phyloP scores from a whole-genome alignment of 2,329 filamentous ascomycete genomes.

The Aspergillus bombycis region DNA sequence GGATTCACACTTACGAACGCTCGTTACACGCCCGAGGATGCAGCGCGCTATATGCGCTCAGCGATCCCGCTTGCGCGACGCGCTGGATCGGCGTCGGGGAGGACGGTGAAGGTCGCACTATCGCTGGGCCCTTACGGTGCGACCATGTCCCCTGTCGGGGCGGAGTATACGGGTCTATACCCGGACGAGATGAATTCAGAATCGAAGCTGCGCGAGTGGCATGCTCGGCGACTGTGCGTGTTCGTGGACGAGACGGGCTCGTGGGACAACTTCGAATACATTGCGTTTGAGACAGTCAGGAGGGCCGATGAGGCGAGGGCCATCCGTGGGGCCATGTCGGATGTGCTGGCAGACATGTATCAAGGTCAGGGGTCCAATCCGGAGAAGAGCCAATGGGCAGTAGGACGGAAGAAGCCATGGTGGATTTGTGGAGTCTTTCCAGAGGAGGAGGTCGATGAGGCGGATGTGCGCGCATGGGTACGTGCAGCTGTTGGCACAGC shows the following conservation, averaged over 20 bases:
- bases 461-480: slow-evolving; percentile 49
- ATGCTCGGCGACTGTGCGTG: slow-evolving; percentile 56
- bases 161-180: slow-evolving; percentile 68
- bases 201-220: slow-evolving; percentile 58
- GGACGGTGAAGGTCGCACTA: slow-evolving; percentile 48
- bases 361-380: not conserved
- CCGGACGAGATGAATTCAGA: slow-evolving; percentile 52
- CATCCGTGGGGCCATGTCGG: slow-evolving; percentile 52
- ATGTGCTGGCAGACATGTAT: slow-evolving; percentile 11
- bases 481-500: slow-evolving; percentile 36
- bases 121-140: slow-evolving; percentile 70
- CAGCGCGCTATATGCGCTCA: slow-evolving; percentile 45
- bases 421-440: slow-evolving; percentile 70
- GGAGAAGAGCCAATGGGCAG: slow-evolving; percentile 32
- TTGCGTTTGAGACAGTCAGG: slow-evolving; percentile 70
- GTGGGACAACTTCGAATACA: slow-evolving; percentile 48
- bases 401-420: slow-evolving; percentile 43
- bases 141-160: slow-evolving; percentile 62
- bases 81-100: slow-evolving; percentile 27
- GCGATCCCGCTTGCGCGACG: slow-evolving; percentile 42
- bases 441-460: slow-evolving; percentile 52
- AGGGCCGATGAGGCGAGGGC: slow-evolving; percentile 64
- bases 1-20: slow-evolving; percentile 60
- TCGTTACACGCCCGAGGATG: slow-evolving; percentile 45
- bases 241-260: slow-evolving; percentile 47